Evolutionary conservation across 768 basidiomycete genomes (phyloP).

Genomic region (Chalciporus chontae): DNA sequence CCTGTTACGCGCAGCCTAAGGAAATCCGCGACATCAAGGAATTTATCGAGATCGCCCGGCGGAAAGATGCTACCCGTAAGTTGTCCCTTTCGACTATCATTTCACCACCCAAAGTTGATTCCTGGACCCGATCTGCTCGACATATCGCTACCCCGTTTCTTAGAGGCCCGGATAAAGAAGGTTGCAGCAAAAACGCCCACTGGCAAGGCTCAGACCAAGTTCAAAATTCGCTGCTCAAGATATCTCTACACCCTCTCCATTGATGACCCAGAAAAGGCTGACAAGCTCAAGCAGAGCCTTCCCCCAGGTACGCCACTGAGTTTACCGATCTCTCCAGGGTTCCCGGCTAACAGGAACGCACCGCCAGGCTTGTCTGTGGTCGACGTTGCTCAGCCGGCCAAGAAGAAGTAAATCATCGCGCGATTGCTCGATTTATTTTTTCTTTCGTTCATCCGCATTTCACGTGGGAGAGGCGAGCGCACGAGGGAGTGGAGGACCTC

Average conservation of each 20-base stretch:
- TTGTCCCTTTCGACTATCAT: constrained; percentile 18
- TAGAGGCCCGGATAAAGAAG: constrained; percentile 99
- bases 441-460: background rate
- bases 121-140: background rate
- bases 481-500: constrained; percentile 5
- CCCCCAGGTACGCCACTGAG: constrained; percentile 73
- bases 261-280: constrained; percentile 97
- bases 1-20: constrained; percentile 64
- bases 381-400: constrained; percentile 57
- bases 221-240: constrained; percentile 96
- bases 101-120: constrained; percentile 1
- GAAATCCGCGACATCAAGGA: constrained; percentile 98
- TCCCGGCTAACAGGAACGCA: background rate
- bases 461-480: background rate
- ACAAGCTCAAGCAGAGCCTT: constrained; percentile 92
- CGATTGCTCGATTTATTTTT: constrained; percentile 7
- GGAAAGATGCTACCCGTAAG: constrained; percentile 96
- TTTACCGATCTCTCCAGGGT: background rate
- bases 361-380: constrained; percentile 61
- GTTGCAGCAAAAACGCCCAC: constrained; percentile 62
- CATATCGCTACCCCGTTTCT: background rate
- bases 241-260: constrained; percentile 97
- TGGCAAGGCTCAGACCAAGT: constrained; percentile 86
- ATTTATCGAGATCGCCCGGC: constrained; percentile 94
- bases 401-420: constrained; percentile 63